A percentile compares a stretch with the other conserved stretches of the same genome.
Evolutionary conservation across 306 rosid species (phyloP).

Genomic region (Medicago lupulina): DNA sequence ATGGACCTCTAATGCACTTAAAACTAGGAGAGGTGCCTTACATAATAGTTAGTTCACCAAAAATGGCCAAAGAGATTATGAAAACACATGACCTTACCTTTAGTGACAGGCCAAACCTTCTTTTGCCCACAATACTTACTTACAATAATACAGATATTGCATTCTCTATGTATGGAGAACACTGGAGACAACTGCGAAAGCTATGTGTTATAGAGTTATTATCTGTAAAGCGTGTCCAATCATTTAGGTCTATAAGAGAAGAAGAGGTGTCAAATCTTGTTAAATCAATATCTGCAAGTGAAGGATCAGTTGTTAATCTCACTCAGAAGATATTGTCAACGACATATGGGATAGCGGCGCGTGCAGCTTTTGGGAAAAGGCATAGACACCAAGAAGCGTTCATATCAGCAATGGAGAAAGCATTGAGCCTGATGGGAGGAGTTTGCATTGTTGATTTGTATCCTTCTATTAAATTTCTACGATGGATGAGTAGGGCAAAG

Average conservation of each 20-base stretch:
- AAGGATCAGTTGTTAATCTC: constrained; percentile 39
- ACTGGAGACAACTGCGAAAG: constrained; percentile 45
- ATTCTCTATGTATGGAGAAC: constrained; percentile 26
- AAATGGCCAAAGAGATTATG: constrained; percentile 29
- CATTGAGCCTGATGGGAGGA: background rate
- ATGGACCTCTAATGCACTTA: constrained; percentile 40
- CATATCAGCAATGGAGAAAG: background rate
- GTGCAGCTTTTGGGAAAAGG: constrained; percentile 28
- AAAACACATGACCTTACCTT: constrained; percentile 34
- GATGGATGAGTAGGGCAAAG: background rate
- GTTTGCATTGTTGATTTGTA: constrained; percentile 27
- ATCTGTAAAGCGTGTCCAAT: constrained; percentile 43
- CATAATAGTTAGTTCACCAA: constrained; percentile 37
- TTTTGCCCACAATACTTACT: background rate
- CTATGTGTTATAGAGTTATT: constrained; percentile 46
- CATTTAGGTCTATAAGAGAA: constrained; percentile 42
- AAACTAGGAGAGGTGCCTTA: constrained; percentile 42
- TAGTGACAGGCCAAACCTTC: constrained; percentile 4
- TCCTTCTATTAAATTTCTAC: constrained; percentile 42
- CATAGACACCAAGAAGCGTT: constrained; percentile 5
- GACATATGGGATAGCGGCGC: background rate
- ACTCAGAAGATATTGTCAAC: background rate
- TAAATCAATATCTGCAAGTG: constrained; percentile 22
- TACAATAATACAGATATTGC: background rate
- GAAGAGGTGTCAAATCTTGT: constrained; percentile 25